These are phyloP conservation scores for Ogataea hybrid DNA, from an alignment of 1,139 yeast species.

Conservation along the genomic window DNA sequence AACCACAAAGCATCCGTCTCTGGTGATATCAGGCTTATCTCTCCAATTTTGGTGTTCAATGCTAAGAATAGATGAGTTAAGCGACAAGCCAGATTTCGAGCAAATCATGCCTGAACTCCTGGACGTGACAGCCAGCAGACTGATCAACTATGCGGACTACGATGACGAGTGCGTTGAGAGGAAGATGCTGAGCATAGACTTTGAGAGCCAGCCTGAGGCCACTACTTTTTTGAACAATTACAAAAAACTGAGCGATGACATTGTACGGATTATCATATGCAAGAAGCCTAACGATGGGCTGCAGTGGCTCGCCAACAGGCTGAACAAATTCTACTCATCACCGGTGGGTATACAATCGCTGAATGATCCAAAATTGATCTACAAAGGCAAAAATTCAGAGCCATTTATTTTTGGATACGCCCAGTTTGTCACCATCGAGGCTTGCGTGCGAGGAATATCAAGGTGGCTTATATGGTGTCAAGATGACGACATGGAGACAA, in stretches of 20 bases:
- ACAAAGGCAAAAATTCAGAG: conserved; percentile 57
- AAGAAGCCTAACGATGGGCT: conserved; percentile 81
- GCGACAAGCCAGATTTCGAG: conserved; percentile 44
- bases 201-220: conserved; percentile 83
- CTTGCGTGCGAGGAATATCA: conserved; percentile 86
- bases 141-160: conserved; percentile 68
- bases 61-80: conserved; percentile 73
- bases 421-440: conserved; percentile 84
- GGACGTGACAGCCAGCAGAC: conserved; percentile 75
- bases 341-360: conserved; percentile 69
- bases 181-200: conserved; percentile 73
- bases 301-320: conserved; percentile 73
- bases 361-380: conserved; percentile 51
- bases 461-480: conserved; percentile 95
- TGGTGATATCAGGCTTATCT: conserved; percentile 88
- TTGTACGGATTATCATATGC: conserved; percentile 84
- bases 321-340: conserved; percentile 72
- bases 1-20: conserved; percentile 80
- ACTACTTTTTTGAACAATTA: conserved; percentile 76
- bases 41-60: conserved; percentile 94
- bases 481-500: conserved; percentile 57
- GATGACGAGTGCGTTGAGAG: conserved; percentile 65
- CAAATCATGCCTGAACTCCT: conserved; percentile 63
- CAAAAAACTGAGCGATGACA: conserved; percentile 84
- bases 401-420: conserved; percentile 76